Percentiles rank a stretch among this genome's conserved stretches.
Conservation (phyloP, 2,329 filamentous ascomycete species). For the Verticillium alfalfae region DNA sequence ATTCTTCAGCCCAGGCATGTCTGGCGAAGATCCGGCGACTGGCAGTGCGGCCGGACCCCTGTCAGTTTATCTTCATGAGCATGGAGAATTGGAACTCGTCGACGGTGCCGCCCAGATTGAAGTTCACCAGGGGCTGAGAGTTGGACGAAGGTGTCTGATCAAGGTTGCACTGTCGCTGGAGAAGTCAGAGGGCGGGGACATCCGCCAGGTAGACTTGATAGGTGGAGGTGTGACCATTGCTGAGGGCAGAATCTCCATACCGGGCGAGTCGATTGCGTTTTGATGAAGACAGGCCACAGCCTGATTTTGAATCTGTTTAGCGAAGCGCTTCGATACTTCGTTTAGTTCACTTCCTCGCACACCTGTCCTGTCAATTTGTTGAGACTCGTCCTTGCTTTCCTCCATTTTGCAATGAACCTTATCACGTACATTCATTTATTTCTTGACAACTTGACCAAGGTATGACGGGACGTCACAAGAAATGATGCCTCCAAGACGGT, state of each 20-base stretch:
- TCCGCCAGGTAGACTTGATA: neutral
- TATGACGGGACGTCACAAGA: too few species aligned
- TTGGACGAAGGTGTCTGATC: conserved; percentile 1
- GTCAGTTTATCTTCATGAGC: conserved; percentile 8
- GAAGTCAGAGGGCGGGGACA: neutral
- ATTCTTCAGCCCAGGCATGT: conserved; percentile 16
- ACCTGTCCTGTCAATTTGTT: too few species aligned
- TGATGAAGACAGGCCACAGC: neutral
- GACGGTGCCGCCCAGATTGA: neutral
- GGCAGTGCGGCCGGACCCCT: conserved; percentile 15
- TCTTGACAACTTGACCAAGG: too few species aligned
- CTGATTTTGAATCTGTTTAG: too few species aligned
- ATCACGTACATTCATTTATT: too few species aligned
- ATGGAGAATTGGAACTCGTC: neutral
- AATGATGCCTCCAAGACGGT: too few species aligned
- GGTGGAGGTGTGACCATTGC: neutral
- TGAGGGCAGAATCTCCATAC: neutral
- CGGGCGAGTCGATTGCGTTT: neutral
- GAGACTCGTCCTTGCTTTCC: too few species aligned
- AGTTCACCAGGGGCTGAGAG: neutral
- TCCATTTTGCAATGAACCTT: too few species aligned
- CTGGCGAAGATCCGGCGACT: conserved; percentile 14
- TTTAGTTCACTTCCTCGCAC: too few species aligned
- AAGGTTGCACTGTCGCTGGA: neutral
- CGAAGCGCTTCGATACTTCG: too few species aligned